phyloP scores from a whole-genome alignment of 2,329 filamentous ascomycete species.

The Hypoxylon sp. region DNA sequence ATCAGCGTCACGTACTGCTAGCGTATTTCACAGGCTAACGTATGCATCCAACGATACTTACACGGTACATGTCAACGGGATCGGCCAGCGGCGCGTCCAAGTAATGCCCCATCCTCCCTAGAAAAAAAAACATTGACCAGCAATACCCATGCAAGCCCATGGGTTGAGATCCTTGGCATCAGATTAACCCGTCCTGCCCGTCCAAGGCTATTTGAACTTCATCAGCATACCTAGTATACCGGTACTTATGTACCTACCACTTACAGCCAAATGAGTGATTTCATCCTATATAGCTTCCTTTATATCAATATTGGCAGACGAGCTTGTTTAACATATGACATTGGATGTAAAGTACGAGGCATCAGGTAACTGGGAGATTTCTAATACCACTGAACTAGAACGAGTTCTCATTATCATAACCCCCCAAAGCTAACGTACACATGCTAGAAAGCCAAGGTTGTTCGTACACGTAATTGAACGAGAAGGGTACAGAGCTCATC shows the following conservation, averaged over 20 bases:
- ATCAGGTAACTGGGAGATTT: too few species aligned
- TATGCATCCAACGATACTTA: not conserved
- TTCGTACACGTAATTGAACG: not conserved
- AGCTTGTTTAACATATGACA: not conserved
- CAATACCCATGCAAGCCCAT: constrained; percentile 23
- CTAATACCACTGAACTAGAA: too few species aligned
- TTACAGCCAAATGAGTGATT: not conserved
- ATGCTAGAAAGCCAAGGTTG: not conserved
- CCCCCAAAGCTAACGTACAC: too few species aligned
- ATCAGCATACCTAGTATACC: not conserved
- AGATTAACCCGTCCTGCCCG: not conserved
- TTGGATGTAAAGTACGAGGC: not conserved
- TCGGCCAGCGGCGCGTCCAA: constrained; percentile 22
- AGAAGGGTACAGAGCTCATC: not conserved
- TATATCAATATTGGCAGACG: not conserved
- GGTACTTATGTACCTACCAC: not conserved
- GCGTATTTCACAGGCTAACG: not conserved
- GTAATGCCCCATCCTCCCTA: constrained; percentile 5
- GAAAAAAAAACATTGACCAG: constrained; percentile 22
- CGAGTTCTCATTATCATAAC: too few species aligned
- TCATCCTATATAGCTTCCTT: not conserved
- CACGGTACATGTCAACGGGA: constrained; percentile 9
- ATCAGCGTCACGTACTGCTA: constrained; percentile 2
- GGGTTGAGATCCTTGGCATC: constrained; percentile 18
- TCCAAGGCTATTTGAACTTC: constrained; percentile 15